Percentiles rank a stretch among this genome's conserved stretches.
phyloP scores from a whole-genome alignment of 306 rosid genomes.

The Glycine tomentella region DNA sequence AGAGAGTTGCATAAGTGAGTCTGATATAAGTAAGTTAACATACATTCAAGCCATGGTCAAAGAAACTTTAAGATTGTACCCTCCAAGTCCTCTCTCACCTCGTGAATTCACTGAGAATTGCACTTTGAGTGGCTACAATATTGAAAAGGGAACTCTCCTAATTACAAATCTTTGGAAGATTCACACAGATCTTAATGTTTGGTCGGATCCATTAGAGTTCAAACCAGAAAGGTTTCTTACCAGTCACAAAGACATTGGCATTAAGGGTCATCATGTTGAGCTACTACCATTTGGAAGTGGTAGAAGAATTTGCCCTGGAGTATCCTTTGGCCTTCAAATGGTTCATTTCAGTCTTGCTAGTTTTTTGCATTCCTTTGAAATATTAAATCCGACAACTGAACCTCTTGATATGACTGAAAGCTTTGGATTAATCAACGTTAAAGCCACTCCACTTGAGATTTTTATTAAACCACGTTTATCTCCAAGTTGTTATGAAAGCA shows the following conservation, averaged over 20 bases:
- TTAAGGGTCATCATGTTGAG: conserved; percentile 39
- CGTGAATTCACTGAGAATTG: conserved; percentile 29
- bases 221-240: conserved; percentile 49
- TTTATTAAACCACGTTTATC: too few relatives aligned
- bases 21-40: conserved; percentile 10
- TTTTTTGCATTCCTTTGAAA: conserved; percentile 16
- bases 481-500: too few relatives aligned
- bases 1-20: not conserved
- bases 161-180: conserved; percentile 38
- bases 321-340: conserved; percentile 15
- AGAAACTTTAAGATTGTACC: conserved; percentile 38
- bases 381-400: not conserved
- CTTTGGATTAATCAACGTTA: too few relatives aligned
- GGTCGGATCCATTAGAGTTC: conserved; percentile 39
- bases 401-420: too few relatives aligned
- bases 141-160: conserved; percentile 39
- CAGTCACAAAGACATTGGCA: conserved; percentile 40
- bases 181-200: conserved; percentile 13
- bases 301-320: conserved; percentile 42
- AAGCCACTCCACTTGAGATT: too few relatives aligned
- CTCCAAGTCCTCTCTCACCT: not conserved
- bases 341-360: conserved; percentile 10
- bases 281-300: conserved; percentile 51
- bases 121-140: conserved; percentile 9
- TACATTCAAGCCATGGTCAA: conserved; percentile 44